Evolutionary conservation across 108 stramenopile species (phyloP).

Genomic region (Nitzschia sp.): DNA sequence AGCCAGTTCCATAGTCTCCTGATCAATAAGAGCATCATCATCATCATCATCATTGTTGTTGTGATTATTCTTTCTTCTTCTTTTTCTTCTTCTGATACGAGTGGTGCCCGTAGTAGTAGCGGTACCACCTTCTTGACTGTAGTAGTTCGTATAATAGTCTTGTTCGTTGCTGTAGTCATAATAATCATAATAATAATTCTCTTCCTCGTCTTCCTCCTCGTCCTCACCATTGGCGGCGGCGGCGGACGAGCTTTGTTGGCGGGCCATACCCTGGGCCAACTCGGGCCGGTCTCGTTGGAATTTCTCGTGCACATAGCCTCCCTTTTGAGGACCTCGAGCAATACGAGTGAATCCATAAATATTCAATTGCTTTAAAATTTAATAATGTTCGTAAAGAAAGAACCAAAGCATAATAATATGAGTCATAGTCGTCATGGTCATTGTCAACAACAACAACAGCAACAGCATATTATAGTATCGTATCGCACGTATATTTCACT

Average conservation of each 20-base stretch:
- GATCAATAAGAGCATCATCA: no score
- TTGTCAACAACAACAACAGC: no score
- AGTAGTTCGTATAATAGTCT: no score
- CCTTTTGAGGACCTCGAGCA: conserved; percentile 46
- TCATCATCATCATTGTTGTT: no score
- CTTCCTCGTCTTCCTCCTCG: not conserved
- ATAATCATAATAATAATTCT: no score
- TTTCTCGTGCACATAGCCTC: conserved; percentile 31
- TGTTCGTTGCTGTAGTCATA: no score
- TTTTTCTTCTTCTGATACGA: not conserved
- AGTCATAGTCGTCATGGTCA: no score
- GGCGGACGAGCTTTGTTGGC: conserved; percentile 32
- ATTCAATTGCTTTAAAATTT: conserved; percentile 42
- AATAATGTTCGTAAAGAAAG: not conserved
- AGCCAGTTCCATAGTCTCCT: not conserved
- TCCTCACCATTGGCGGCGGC: not conserved
- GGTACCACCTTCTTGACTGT: no score
- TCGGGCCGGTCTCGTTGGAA: conserved; percentile 23
- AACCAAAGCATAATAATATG: no score
- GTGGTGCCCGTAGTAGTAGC: not conserved
- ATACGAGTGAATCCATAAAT: conserved; percentile 33
- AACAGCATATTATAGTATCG: no score
- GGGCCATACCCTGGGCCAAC: conserved; percentile 10
- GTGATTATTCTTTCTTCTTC: no score
- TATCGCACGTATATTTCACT: not conserved